Percentiles rank a stretch among this genome's conserved stretches.
Evolutionary conservation across 805 yeast genomes (phyloP).

Genomic region (Ogataea sp.): DNA sequence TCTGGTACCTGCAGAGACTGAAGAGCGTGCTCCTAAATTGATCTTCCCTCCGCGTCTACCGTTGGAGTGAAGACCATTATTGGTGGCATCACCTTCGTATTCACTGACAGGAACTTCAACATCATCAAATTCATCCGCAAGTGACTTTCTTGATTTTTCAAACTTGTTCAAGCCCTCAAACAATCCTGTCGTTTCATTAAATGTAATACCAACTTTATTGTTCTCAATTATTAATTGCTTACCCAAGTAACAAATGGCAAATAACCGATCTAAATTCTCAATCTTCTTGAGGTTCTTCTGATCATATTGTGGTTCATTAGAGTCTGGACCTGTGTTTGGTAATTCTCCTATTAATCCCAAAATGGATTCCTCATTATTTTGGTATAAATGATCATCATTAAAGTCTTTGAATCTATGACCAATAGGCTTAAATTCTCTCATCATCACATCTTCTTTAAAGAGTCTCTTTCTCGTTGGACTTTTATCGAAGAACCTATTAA

Average conservation of each 20-base stretch:
- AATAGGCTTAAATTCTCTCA: conserved; percentile 53
- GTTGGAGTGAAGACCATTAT: neutral
- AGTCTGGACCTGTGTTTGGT: conserved; percentile 5
- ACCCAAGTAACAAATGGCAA: conserved; percentile 26
- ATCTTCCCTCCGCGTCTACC: too few species aligned
- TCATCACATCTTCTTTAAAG: conserved; percentile 56
- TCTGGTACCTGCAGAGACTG: too few species aligned
- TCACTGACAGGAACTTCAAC: neutral
- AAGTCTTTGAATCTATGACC: conserved; percentile 51
- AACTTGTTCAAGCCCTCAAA: conserved; percentile 10
- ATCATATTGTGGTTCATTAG: conserved; percentile 5
- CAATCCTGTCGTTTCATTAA: conserved; percentile 8
- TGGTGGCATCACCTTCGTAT: neutral
- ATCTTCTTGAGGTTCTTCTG: conserved; percentile 19
- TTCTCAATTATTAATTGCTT: conserved; percentile 17
- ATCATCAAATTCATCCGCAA: neutral
- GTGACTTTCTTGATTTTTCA: neutral
- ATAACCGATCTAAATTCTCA: conserved; percentile 26
- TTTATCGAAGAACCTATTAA: conserved; percentile 7
- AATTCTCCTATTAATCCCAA: conserved; percentile 27
- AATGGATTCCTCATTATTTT: conserved; percentile 18
- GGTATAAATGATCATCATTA: conserved; percentile 43
- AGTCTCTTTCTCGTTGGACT: conserved; percentile 43
- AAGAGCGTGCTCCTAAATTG: too few species aligned
- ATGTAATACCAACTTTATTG: conserved; percentile 22